Evolutionary conservation across 1,284 basidiomycete species (phyloP).

Genomic region (Rhodotorula sp.): DNA sequence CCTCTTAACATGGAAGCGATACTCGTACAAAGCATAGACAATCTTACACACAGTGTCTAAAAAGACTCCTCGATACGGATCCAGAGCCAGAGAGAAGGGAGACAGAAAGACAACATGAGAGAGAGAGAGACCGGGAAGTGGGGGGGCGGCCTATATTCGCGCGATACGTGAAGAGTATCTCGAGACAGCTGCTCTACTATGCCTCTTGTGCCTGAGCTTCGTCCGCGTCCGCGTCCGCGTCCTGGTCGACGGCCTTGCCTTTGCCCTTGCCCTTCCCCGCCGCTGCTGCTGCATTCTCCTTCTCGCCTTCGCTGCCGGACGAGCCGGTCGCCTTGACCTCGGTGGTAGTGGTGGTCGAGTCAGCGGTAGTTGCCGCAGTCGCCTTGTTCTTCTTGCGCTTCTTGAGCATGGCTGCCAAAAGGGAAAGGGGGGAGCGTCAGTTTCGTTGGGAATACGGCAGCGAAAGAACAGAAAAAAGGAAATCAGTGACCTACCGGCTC

Average conservation of each 20-base stretch:
- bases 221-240: background rate
- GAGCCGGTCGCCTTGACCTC: background rate
- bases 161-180: background rate
- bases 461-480: background rate
- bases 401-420: slow-evolving; percentile 44
- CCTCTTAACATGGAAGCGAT: too few species aligned
- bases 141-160: too few species aligned
- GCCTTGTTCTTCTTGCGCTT: slow-evolving; percentile 44
- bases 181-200: background rate
- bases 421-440: background rate
- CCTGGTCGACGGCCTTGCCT: slow-evolving; percentile 2
- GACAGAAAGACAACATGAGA: background rate
- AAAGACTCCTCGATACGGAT: background rate
- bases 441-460: background rate
- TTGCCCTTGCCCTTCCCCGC: slow-evolving; percentile 11
- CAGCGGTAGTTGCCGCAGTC: background rate
- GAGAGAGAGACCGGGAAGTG: too few species aligned
- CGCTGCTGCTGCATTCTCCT: slow-evolving; percentile 11
- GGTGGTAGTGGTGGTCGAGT: background rate
- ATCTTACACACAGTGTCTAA: background rate
- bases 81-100: background rate
- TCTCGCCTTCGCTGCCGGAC: slow-evolving; percentile 5
- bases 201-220: background rate
- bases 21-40: background rate
- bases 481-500: slow-evolving; percentile 61